Evolutionary conservation across 192 early-diverging fungal genomes (phyloP), one percentile per base, ranked within the genome.

Genomic region (Spizellomyces sp.): DNA sequence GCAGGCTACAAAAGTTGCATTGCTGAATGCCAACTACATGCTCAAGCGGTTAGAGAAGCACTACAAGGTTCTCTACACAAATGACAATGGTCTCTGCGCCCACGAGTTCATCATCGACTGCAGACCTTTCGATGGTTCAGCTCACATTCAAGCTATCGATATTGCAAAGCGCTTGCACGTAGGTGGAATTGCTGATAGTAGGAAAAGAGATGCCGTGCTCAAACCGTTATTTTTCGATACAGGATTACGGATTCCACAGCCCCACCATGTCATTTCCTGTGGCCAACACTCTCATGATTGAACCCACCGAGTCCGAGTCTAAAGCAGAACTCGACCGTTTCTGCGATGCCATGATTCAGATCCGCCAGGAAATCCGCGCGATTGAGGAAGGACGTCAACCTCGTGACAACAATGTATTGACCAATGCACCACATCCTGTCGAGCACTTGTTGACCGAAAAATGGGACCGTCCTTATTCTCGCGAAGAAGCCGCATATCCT

Each of bases 181-280:
- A 36, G 27, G 27, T 36, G 27, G 27, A 36, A 36, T 36, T 36
- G 27, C 27, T 36, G 27, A 36, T 36, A 36, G 79, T 80, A 44
- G 41, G 63, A 15, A 19, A 55, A 55, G 14, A 55, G 52, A 3
- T 55, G 1, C 52, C 2, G 15, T 19, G 19, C 14, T 55, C 15
- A 55, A 55, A n/a, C 15, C 19, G 52, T 55, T n/a, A 0, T 15
- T 55, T 19, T 55, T 55, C n/a, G 27, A 36, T 36, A 36, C 27
- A 36, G 27, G 98, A 99, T 82, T 99, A 98, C 76, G 94, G 96
- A 21, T 99, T 99, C 87, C 98, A 99, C 83, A 90, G 88, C 45
- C 98, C 98, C 45, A 99, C 98, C 76, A 99, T 99, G 98, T 97
- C 95, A 17, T 99, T 95, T 91, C 98, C 98, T 21, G 96, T 98